phyloP scores from a whole-genome alignment of 2,329 filamentous ascomycete genomes.

The Metarhizium brunneum region DNA sequence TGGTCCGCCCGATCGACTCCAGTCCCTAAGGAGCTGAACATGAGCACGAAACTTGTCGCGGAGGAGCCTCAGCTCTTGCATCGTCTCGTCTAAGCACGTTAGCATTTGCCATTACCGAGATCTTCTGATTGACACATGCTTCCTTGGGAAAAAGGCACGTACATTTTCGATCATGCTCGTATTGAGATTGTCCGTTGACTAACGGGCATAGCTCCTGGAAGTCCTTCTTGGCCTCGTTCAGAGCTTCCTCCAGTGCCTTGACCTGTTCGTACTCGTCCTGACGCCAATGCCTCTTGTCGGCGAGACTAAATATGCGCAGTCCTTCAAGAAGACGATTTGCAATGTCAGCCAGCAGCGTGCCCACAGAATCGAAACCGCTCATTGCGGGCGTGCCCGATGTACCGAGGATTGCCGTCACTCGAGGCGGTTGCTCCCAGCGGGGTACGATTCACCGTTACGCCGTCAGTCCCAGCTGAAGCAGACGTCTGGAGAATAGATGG shows the following conservation, averaged over 20 bases:
- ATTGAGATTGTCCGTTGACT: slow-evolving; percentile 47
- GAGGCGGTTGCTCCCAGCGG: not conserved
- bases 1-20: slow-evolving; percentile 44
- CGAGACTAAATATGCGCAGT: slow-evolving; percentile 43
- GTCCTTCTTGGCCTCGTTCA: slow-evolving; percentile 51
- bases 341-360: slow-evolving; percentile 48
- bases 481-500: slow-evolving; percentile 3
- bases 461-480: not conserved
- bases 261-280: slow-evolving; percentile 51
- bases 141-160: slow-evolving; percentile 16
- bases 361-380: slow-evolving; percentile 42
- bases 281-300: slow-evolving; percentile 50
- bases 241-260: slow-evolving; percentile 41
- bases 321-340: slow-evolving; percentile 43
- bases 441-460: not conserved
- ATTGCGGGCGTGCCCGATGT: slow-evolving; percentile 13
- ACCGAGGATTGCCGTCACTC: not conserved
- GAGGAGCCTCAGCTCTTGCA: slow-evolving; percentile 39
- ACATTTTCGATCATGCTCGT: slow-evolving; percentile 48
- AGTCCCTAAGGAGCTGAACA: slow-evolving; percentile 41
- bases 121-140: not conserved
- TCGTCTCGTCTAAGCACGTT: slow-evolving; percentile 34
- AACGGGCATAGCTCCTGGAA: slow-evolving; percentile 48
- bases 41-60: slow-evolving; percentile 37
- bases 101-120: not conserved